Conservation (phyloP, 148 eudicot genomes). For the Arctostaphylos glauca region DNA sequence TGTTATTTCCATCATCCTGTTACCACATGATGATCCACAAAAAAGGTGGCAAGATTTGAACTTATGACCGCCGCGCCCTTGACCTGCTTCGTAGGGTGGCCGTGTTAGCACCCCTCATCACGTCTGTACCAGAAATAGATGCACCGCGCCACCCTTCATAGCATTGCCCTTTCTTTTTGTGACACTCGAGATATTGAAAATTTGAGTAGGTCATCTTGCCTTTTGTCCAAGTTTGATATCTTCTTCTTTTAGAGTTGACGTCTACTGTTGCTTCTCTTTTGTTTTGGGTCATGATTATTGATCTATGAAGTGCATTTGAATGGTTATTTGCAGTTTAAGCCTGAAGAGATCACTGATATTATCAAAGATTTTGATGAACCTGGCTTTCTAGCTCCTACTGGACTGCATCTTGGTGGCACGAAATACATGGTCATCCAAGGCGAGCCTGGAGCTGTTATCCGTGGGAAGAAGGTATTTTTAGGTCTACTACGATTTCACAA, state of each 20-base stretch:
- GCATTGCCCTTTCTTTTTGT: background rate
- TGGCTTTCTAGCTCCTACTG: slow-evolving; percentile 49
- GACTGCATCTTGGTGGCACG: slow-evolving; percentile 45
- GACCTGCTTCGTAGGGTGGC: too few species aligned
- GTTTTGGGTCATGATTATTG: background rate
- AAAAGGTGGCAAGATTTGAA: too few species aligned
- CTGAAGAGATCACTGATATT: slow-evolving; percentile 38
- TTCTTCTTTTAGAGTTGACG: background rate
- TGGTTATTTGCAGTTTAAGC: slow-evolving; percentile 30
- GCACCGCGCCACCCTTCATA: too few species aligned
- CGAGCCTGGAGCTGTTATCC: slow-evolving; percentile 44
- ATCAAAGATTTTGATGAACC: slow-evolving; percentile 53
- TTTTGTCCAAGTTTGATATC: background rate
- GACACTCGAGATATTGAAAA: background rate
- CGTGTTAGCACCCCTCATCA: too few species aligned
- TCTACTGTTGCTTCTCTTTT: background rate
- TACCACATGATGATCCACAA: too few species aligned
- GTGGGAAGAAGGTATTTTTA: slow-evolving; percentile 46
- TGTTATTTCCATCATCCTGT: too few species aligned
- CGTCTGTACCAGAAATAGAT: too few species aligned
- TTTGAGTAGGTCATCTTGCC: background rate
- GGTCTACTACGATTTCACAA: background rate
- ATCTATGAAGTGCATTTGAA: background rate
- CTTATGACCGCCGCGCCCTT: too few species aligned
- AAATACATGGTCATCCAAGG: slow-evolving; percentile 63